phyloP scores from a whole-genome alignment of 108 stramenopile species.

The Pseudonitzschia delicatissima region DNA sequence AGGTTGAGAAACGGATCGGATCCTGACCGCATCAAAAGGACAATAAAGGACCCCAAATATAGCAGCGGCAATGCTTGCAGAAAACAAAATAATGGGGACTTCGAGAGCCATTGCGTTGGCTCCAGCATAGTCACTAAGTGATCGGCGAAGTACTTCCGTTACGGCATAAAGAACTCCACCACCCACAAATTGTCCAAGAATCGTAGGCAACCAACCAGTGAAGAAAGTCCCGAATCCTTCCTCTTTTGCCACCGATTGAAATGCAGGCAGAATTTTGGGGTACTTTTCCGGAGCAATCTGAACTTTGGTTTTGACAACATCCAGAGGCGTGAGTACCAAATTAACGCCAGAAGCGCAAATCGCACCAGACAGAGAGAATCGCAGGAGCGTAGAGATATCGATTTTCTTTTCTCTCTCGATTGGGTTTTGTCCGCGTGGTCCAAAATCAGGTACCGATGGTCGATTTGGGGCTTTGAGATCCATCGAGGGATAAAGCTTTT shows the following conservation, averaged over 20 bases:
- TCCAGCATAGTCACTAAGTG: conserved; percentile 29
- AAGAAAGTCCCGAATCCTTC: conserved; percentile 53
- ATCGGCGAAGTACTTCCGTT: conserved; percentile 60
- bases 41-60: conserved; percentile 48
- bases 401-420: conserved; percentile 57
- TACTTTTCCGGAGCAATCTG: conserved; percentile 51
- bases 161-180: conserved; percentile 48
- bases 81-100: conserved; percentile 33
- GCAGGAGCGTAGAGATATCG: conserved; percentile 35
- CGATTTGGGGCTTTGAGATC: conserved; percentile 6
- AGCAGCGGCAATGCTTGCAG: conserved; percentile 29
- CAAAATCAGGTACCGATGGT: conserved; percentile 59
- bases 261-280: conserved; percentile 28
- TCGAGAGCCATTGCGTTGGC: conserved; percentile 21
- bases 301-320: conserved; percentile 61
- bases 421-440: conserved; percentile 54
- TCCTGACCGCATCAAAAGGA: conserved; percentile 72
- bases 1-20: conserved; percentile 64
- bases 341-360: conserved; percentile 56
- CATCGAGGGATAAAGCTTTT: conserved; percentile 19
- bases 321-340: conserved; percentile 36
- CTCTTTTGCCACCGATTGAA: conserved; percentile 46
- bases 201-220: conserved; percentile 63
- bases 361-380: conserved; percentile 53
- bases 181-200: conserved; percentile 51